Base-by-base conservation (phyloP, 2,329 filamentous ascomycete species). In the Xylaria sp. region DNA sequence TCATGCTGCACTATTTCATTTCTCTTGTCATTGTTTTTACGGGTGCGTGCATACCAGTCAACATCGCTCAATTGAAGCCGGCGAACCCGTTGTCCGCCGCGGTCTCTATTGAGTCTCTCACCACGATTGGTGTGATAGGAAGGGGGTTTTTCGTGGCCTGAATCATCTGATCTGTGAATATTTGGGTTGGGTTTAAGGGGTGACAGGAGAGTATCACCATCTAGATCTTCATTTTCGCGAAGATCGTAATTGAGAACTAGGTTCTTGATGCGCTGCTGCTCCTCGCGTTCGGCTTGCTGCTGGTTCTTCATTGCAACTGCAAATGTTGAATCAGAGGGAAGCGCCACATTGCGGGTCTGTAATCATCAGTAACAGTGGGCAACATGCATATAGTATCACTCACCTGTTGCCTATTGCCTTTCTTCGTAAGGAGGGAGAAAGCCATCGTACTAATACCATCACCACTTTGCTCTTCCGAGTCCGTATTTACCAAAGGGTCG, bases 201-300 rank as follows among this genome's bases (percentile, higher is more conserved):
- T 77, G 75, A 73, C 74, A 79, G 75, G 79, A 77, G 74, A 75
- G 81, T 78, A 84, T 89, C 87, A 97, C 93, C 91, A 84, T 96
- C 92, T 76, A 86, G 82, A 72, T 94, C 91, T 78, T 97, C 93
- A 74, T 85, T 91, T 76, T 97, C 94, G 60, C 93, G 90, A 78
- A 97, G 89, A 82, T 99, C 96, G 78, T 98, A 97, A 81, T 98
- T 98, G 74, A 99, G 85, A 63, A 99, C 96, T 54, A 99, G 86
- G 77, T 93, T 97, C 84, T 99, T 99, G 88, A 99, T 99, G 71
- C 96, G 92, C 80, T 98, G 94, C 80, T 99, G 95, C 80, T 99
- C 97, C 78, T 97, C 96, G 62, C 92, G 91, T 79, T 98, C 95
- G 2, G 94, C 95, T 81, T 97, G 92, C 79, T 98, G 94, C 82